Conservation (phyloP, 208 protist species). For the Trypanosoma brucei region DNA sequence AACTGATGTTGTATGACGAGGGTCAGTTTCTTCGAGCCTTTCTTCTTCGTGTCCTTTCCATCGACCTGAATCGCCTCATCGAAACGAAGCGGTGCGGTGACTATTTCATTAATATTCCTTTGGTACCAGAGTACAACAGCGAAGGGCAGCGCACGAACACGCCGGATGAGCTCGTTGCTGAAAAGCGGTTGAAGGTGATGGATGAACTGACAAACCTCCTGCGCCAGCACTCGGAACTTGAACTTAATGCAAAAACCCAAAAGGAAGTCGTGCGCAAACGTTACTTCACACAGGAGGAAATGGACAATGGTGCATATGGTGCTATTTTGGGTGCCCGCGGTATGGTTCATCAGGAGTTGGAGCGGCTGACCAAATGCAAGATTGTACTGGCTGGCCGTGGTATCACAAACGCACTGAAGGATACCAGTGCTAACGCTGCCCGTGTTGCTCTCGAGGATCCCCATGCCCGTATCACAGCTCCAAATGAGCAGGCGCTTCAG, state of each 20-base stretch:
- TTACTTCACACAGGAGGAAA: conserved; percentile 84
- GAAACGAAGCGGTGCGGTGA: conserved; percentile 46
- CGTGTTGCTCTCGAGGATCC: conserved; percentile 80
- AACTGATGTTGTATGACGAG: conserved; percentile 71
- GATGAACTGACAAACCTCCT: conserved; percentile 67
- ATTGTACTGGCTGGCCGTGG: conserved; percentile 89
- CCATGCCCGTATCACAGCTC: conserved; percentile 86
- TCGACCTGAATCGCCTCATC: conserved; percentile 79
- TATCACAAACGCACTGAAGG: conserved; percentile 88
- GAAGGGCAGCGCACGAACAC: conserved; percentile 82
- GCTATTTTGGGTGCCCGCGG: conserved; percentile 88
- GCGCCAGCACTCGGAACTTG: conserved; percentile 50
- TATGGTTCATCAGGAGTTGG: conserved; percentile 82
- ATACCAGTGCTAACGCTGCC: conserved; percentile 72
- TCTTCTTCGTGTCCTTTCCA: conserved; percentile 62
- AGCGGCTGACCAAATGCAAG: conserved; percentile 81
- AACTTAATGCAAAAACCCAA: conserved; percentile 35
- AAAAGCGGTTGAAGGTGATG: conserved; percentile 64
- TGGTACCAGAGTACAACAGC: conserved; percentile 76
- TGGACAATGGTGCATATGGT: conserved; percentile 82
- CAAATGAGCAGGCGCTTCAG: conserved; percentile 83
- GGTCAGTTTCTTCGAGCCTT: conserved; percentile 82
- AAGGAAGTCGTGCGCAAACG: conserved; percentile 85
- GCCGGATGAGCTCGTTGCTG: conserved; percentile 55
- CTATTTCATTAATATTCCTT: conserved; percentile 72